phyloP scores from a whole-genome alignment of 2,329 filamentous ascomycete species.

The Hypoxylon sp. region DNA sequence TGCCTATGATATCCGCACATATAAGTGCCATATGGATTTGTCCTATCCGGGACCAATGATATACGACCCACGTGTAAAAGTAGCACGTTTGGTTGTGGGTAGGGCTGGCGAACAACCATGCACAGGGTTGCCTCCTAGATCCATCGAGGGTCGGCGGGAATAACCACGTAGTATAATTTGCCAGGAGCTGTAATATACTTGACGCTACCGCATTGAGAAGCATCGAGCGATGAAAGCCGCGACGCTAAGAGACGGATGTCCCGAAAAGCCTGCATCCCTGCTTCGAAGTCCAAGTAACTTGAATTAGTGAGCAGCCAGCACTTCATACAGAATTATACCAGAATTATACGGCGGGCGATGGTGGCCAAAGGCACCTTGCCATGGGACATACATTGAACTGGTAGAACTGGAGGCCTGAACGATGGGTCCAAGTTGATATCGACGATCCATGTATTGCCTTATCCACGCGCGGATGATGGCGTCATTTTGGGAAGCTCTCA shows the following conservation, averaged over 20 bases:
- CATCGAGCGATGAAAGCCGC: constrained; percentile 3
- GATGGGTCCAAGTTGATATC: background rate
- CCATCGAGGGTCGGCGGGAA: background rate
- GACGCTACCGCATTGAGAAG: constrained; percentile 6
- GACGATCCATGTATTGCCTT: background rate
- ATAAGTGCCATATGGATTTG: background rate
- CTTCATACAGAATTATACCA: background rate
- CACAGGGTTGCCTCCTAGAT: background rate
- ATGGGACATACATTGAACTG: background rate
- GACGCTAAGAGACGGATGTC: background rate
- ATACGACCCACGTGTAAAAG: background rate
- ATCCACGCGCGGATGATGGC: background rate
- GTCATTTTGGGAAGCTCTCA: background rate
- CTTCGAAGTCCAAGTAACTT: background rate
- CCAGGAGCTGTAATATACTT: background rate
- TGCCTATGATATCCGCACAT: background rate
- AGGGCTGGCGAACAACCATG: background rate
- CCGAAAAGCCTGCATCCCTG: background rate
- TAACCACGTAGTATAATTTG: background rate
- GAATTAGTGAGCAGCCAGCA: too few relatives aligned
- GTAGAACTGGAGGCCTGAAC: background rate
- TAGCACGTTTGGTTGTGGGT: background rate
- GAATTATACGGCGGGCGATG: too few relatives aligned
- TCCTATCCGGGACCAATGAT: background rate
- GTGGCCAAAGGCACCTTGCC: too few relatives aligned